A percentile compares a stretch with the other conserved stretches of the same genome.
Conservation (phyloP, 768 basidiomycete genomes). For the Rhodotorula kratochvilovae region DNA sequence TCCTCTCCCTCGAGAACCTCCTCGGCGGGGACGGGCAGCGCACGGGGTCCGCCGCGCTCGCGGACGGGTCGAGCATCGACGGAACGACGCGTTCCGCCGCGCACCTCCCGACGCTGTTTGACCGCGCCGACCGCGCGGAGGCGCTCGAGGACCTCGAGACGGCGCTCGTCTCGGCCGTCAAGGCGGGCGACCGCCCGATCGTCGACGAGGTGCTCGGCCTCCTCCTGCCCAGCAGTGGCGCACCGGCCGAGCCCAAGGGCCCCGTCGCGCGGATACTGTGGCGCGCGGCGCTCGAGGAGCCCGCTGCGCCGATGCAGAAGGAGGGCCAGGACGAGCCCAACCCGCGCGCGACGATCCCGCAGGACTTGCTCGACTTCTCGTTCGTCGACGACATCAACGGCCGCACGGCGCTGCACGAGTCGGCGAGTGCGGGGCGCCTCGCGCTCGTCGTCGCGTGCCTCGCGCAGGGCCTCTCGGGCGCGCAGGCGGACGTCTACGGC, state of each 20-base stretch:
- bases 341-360: constrained; percentile 51
- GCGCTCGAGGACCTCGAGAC: constrained; percentile 44
- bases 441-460: constrained; percentile 78
- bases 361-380: constrained; percentile 72
- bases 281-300: constrained; percentile 81
- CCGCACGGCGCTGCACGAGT: constrained; percentile 82
- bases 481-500: constrained; percentile 80
- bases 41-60: constrained; percentile 17
- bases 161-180: constrained; percentile 41
- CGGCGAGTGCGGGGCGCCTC: constrained; percentile 74
- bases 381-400: constrained; percentile 97
- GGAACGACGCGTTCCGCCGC: constrained; percentile 31
- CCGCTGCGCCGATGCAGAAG: constrained; percentile 17
- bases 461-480: constrained; percentile 62
- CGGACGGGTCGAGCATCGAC: constrained; percentile 41
- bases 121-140: constrained; percentile 45
- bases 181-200: constrained; percentile 72
- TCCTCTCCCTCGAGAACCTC: constrained; percentile 66
- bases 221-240: constrained; percentile 56
- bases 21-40: constrained; percentile 59
- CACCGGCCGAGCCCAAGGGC: constrained; percentile 55
- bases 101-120: constrained; percentile 43
- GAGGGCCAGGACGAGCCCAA: constrained; percentile 59
- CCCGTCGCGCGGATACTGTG: constrained; percentile 89
- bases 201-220: constrained; percentile 80